Evolutionary conservation across 2,329 filamentous ascomycete genomes (phyloP).

Genomic region (Parascedosporium putredinis): DNA sequence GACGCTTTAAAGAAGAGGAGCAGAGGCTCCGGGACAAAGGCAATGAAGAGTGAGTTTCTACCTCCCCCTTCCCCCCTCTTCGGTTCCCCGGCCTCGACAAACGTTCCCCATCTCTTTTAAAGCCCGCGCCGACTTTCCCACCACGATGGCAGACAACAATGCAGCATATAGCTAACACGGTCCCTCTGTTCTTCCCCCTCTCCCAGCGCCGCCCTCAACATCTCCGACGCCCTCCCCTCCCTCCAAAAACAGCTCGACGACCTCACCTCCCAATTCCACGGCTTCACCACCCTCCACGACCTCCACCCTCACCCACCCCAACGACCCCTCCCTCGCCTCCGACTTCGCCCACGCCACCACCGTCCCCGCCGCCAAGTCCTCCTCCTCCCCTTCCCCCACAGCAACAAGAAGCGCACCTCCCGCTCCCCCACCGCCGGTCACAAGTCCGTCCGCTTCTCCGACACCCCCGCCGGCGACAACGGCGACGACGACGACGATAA

Average conservation of each 20-base stretch:
- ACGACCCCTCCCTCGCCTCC: slow-evolving; percentile 48
- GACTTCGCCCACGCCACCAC: slow-evolving; percentile 57
- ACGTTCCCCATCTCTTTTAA: background rate
- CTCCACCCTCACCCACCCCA: slow-evolving; percentile 47
- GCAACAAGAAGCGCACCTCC: slow-evolving; percentile 20
- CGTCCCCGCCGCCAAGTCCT: slow-evolving; percentile 13
- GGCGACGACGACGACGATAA: too few relatives aligned
- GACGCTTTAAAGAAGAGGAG: slow-evolving; percentile 56
- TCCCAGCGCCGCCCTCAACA: slow-evolving; percentile 32
- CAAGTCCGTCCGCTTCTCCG: slow-evolving; percentile 82
- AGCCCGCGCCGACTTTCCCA: too few relatives aligned
- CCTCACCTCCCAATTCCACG: slow-evolving; percentile 70
- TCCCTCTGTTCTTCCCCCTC: background rate
- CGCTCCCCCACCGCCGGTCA: slow-evolving; percentile 24
- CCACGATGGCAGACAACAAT: too few relatives aligned
- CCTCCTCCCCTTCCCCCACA: background rate
- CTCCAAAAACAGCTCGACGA: slow-evolving; percentile 68
- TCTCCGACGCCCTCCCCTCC: slow-evolving; percentile 54
- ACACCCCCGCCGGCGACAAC: slow-evolving; percentile 39
- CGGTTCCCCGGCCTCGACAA: background rate
- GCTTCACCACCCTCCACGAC: slow-evolving; percentile 43
- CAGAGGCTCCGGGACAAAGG: slow-evolving; percentile 52
- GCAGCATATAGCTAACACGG: too few relatives aligned
- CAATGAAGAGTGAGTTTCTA: slow-evolving; percentile 46
- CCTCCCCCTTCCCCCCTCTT: background rate